These are phyloP conservation scores for Closterium sp. DNA, from an alignment of 139 green algal genomes.

Conservation along the genomic window DNA sequence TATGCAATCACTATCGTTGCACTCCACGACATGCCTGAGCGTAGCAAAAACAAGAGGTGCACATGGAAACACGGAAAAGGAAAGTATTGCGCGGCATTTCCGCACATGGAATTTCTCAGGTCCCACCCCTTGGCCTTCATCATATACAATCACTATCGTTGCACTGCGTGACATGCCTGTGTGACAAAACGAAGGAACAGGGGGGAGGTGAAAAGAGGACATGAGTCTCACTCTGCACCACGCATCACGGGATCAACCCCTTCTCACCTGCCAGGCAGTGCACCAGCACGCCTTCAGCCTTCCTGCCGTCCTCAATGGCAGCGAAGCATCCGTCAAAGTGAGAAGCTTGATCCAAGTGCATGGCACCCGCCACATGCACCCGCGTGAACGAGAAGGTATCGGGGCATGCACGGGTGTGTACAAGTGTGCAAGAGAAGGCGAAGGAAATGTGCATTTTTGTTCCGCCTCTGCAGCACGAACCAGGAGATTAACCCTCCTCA, in stretches of 20 bases:
- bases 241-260: neutral
- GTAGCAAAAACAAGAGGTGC: neutral
- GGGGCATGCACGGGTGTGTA: neutral
- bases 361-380: neutral
- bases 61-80: neutral
- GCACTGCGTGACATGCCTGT: no score
- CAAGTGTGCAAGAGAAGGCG: no score
- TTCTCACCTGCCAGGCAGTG: neutral
- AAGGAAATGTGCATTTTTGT: no score
- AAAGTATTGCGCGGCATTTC: neutral
- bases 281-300: neutral
- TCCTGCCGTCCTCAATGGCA: neutral
- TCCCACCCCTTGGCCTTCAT: no score
- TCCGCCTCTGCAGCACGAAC: no score
- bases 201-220: no score
- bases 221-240: no score
- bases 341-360: neutral
- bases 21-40: neutral
- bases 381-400: neutral
- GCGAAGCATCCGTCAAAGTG: neutral
- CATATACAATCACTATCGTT: no score
- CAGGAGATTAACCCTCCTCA: neutral
- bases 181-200: no score
- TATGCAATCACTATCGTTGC: slow-evolving; percentile 2
- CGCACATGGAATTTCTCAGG: no score